Evolutionary conservation across 169 alveolate species (phyloP).

Genomic region (Miamiensis avidus): DNA sequence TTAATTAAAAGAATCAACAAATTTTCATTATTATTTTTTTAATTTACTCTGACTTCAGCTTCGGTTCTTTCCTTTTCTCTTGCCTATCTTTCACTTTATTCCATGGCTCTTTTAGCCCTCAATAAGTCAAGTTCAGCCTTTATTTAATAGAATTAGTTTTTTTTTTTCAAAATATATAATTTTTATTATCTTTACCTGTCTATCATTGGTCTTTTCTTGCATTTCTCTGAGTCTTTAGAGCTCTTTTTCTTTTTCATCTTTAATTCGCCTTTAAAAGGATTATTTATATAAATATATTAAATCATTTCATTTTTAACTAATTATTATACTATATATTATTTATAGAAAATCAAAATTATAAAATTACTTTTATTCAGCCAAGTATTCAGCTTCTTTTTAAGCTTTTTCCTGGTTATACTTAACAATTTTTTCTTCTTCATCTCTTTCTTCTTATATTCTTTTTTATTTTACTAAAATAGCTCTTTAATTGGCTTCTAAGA

Average conservation of each 20-base stretch:
- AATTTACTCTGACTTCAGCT: slow-evolving; percentile 53
- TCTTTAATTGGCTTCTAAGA: slow-evolving; percentile 49
- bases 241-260: slow-evolving; percentile 66
- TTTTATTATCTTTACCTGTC: slow-evolving; percentile 41
- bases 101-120: slow-evolving; percentile 83
- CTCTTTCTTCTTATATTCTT: slow-evolving; percentile 60
- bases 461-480: slow-evolving; percentile 55
- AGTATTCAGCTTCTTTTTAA: slow-evolving; percentile 47
- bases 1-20: slow-evolving; percentile 27
- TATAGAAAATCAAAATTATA: not conserved
- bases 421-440: slow-evolving; percentile 51
- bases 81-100: slow-evolving; percentile 74
- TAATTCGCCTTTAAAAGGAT: slow-evolving; percentile 35
- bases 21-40: slow-evolving; percentile 18
- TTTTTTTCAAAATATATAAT: slow-evolving; percentile 28
- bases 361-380: slow-evolving; percentile 48
- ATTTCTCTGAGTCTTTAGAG: slow-evolving; percentile 70
- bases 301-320: not conserved
- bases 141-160: slow-evolving; percentile 33
- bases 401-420: slow-evolving; percentile 59
- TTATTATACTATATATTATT: not conserved
- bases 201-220: slow-evolving; percentile 69
- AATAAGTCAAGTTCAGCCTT: slow-evolving; percentile 79
- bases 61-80: slow-evolving; percentile 75
- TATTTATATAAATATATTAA: not conserved